Evolutionary conservation across 2,329 filamentous ascomycete species (phyloP), one percentile per base, ranked within the genome.

Genomic region (Trichophyton mentagrophytes): DNA sequence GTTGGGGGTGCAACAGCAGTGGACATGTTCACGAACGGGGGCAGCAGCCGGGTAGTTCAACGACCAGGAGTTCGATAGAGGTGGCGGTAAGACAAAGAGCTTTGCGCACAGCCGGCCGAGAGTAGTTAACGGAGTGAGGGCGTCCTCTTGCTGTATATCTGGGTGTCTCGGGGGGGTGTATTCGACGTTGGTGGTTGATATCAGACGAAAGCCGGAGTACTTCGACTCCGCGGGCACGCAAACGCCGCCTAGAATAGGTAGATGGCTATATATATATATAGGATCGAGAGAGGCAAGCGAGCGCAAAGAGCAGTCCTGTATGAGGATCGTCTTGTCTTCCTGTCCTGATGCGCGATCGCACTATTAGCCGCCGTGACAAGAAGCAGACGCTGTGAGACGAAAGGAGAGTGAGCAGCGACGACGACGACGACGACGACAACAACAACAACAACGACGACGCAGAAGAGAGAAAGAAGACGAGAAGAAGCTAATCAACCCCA

Each of bases 1-100:
- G 74, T 68, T 57, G 74, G 72, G 67, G 76, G 71, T 63, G 76
- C 77, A 66, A 79, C 77, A 57, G 74, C 77, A 61, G 77, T 79
- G 62, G 77, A 78, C 77, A 79, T 79, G 64, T 62, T 69, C 55
- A 36, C 57, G 36, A 46, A 47, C 33, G 33, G 42, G 27, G 4
- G 25, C 17, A 49, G 17, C 13, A n/a, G 17, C 13, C 15, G 17
- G 36, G 49, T 55, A 36, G 49, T 55, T 55, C 49, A 36, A 55
- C 49, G 49, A 55, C 49, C 15, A 27, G 49, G 17, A 25, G 36
- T n/a, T 36, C 38, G 56, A 17, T 33, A n/a, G 49, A 47, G 17
- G 25, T 33, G 58, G 47, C 8, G 30, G 38, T 20, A 44, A 33
- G 49, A 33, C 49, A 27, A 36, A 33, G 49, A n/a, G 20, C 25